Evolutionary conservation across 2,329 filamentous ascomycete species (phyloP).

Genomic region (Lasiodiplodia hormozganensis): DNA sequence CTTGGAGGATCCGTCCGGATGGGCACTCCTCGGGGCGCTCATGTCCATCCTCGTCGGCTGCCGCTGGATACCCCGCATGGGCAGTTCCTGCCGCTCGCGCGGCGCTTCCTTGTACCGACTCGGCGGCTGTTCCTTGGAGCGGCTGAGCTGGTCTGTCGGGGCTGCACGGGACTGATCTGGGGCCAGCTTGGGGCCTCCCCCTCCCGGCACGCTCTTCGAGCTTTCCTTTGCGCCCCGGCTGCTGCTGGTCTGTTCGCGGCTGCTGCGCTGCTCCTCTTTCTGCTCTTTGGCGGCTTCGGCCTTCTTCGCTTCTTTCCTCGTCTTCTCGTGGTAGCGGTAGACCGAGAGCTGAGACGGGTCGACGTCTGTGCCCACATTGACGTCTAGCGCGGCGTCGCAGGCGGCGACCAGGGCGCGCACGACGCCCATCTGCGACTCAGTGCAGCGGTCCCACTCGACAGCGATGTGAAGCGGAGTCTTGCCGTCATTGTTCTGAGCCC

Average conservation of each 20-base stretch:
- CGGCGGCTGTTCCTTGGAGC: background rate
- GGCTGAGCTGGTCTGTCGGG: background rate
- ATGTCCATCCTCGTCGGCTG: background rate
- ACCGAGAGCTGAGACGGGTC: background rate
- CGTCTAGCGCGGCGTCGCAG: slow-evolving; percentile 2
- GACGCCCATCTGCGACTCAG: background rate
- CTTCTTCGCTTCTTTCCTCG: background rate
- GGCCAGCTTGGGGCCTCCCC: background rate
- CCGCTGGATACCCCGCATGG: background rate
- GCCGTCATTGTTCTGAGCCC: background rate
- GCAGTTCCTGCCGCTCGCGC: background rate
- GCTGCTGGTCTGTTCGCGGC: background rate
- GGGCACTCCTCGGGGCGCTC: background rate
- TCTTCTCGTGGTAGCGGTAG: slow-evolving; percentile 14
- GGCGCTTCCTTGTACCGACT: background rate
- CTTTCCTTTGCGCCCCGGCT: background rate
- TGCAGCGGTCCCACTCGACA: slow-evolving; percentile 1
- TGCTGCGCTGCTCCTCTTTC: background rate
- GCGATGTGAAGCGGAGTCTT: slow-evolving; percentile 1
- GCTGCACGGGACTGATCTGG: background rate
- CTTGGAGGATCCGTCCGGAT: background rate
- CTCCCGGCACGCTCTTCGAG: background rate
- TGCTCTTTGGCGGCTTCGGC: no score
- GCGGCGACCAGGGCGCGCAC: background rate
- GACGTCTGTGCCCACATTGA: background rate